Percentiles rank a stretch among this genome's conserved stretches.
Conservation (phyloP, 2,329 filamentous ascomycete genomes). For the Grosmannia penicillata region DNA sequence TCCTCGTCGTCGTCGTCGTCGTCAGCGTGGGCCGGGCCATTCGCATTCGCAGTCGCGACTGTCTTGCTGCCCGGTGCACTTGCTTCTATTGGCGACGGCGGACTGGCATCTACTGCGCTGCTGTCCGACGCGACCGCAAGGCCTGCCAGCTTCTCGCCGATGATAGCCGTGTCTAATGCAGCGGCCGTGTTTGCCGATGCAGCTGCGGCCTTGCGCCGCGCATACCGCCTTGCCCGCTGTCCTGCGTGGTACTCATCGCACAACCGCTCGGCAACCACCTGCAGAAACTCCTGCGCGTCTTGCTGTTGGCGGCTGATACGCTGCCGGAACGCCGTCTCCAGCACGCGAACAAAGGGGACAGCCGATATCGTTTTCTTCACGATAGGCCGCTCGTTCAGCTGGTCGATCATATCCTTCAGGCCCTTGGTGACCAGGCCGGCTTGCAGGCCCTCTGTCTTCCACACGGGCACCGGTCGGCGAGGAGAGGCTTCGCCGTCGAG, state of each 20-base stretch:
- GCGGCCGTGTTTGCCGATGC: background rate
- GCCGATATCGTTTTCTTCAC: constrained; percentile 89
- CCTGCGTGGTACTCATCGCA: constrained; percentile 91
- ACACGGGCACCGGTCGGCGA: constrained; percentile 28
- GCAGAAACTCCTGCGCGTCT: constrained; percentile 93
- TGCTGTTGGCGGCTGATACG: constrained; percentile 90
- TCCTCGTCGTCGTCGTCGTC: constrained; percentile 38
- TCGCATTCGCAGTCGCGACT: background rate
- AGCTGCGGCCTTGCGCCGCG: constrained; percentile 20
- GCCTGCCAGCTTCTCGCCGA: constrained; percentile 8
- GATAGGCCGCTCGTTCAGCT: constrained; percentile 83
- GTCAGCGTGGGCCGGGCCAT: constrained; percentile 2
- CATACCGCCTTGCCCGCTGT: constrained; percentile 51
- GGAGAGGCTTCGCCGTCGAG: background rate
- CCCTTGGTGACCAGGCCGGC: constrained; percentile 71
- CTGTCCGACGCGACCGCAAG: constrained; percentile 1
- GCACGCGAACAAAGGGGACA: constrained; percentile 62
- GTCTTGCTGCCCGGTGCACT: background rate
- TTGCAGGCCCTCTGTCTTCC: constrained; percentile 57
- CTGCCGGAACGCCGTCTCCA: constrained; percentile 78
- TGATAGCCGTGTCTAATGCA: constrained; percentile 1
- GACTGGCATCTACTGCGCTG: background rate
- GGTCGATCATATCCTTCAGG: constrained; percentile 83
- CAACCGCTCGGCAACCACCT: constrained; percentile 81
- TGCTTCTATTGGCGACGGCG: background rate